Conservation (phyloP, 1,284 basidiomycete species). For the Tausonia pullulans region DNA sequence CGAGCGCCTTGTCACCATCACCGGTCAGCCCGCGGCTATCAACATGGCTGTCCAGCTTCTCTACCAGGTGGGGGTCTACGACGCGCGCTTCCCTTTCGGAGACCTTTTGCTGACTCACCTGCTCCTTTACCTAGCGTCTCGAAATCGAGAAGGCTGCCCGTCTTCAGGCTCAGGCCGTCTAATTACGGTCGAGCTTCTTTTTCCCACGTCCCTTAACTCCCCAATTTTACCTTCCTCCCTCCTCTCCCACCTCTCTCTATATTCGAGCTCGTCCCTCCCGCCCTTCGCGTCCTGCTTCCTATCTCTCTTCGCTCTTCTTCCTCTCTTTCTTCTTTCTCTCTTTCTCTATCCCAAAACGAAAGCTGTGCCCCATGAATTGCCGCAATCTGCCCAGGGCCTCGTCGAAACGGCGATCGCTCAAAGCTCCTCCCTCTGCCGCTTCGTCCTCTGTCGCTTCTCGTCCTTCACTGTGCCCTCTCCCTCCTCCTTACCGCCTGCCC, state of each 20-base stretch:
- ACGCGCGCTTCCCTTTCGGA: neutral
- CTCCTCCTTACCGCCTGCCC: neutral
- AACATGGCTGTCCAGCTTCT: constrained; percentile 92
- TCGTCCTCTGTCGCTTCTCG: neutral
- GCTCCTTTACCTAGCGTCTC: constrained; percentile 46
- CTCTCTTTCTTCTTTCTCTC: neutral
- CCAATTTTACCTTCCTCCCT: too few relatives aligned
- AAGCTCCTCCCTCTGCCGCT: neutral
- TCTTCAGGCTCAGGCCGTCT: neutral
- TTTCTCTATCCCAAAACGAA: neutral
- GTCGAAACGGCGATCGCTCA: neutral
- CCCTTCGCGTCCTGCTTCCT: neutral
- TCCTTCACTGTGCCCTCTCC: neutral
- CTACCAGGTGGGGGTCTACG: constrained; percentile 58
- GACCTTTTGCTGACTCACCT: constrained; percentile 12
- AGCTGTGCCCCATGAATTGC: neutral
- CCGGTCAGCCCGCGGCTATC: constrained; percentile 84
- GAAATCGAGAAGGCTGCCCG: constrained; percentile 51
- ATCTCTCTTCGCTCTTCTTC: neutral
- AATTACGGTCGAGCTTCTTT: too few relatives aligned
- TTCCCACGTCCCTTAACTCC: too few relatives aligned
- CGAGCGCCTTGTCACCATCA: constrained; percentile 86
- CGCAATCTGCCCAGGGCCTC: too few relatives aligned
- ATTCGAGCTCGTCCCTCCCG: too few relatives aligned
- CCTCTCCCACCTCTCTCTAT: too few relatives aligned